phyloP scores from a whole-genome alignment of 148 eudicot species.

The Vaccinium darrowii region DNA sequence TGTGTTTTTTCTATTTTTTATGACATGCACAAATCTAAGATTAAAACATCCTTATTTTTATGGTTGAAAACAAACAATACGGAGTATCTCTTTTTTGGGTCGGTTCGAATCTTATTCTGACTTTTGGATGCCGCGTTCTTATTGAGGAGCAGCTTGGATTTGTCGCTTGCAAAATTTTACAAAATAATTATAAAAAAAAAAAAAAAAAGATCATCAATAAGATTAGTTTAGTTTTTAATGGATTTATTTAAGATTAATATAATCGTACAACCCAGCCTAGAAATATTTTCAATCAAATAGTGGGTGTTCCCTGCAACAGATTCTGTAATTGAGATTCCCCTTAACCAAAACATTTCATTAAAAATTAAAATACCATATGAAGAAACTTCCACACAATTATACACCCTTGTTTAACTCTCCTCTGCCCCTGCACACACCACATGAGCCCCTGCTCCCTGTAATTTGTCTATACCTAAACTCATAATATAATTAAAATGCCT shows the following conservation, averaged over 20 bases:
- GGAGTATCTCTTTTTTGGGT: too few species aligned
- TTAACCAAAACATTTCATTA: neutral
- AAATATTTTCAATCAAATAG: neutral
- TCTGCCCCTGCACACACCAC: too few species aligned
- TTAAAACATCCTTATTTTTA: too few species aligned
- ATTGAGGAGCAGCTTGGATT: neutral
- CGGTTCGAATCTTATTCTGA: neutral
- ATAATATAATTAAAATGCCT: too few species aligned
- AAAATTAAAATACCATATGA: neutral
- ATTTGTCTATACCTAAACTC: too few species aligned
- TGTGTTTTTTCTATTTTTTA: neutral
- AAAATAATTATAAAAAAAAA: neutral
- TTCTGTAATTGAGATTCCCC: constrained; percentile 1
- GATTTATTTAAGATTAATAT: neutral
- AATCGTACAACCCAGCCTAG: neutral
- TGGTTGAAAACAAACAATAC: too few species aligned
- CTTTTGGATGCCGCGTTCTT: neutral
- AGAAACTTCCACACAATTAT: neutral
- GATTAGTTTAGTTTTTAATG: neutral
- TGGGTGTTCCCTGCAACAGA: neutral
- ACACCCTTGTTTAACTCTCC: neutral
- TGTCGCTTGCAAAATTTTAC: neutral
- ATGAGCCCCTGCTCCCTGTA: too few species aligned
- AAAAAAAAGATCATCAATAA: neutral
- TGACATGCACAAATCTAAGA: too few species aligned